Base-by-base conservation (phyloP, 305 asterid genomes). In the Solanum hybrid region DNA sequence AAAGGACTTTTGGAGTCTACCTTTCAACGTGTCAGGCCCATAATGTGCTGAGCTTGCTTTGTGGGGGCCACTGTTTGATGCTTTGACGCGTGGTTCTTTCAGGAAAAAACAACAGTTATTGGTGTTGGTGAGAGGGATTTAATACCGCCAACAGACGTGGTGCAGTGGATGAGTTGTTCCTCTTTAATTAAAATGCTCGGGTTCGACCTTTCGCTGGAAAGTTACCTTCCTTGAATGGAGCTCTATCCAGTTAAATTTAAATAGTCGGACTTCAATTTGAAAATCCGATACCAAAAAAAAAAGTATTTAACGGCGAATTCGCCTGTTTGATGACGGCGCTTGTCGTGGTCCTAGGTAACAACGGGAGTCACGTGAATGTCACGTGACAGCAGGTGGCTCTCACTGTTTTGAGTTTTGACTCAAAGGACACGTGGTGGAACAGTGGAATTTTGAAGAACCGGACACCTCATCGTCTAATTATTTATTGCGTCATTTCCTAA, bases 21-120 rank as follows among this genome's bases (percentile, higher is more conserved):
- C 73, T 74, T 33, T 36, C 83, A 88, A 91, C 92, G 94, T 92
- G 94, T 90, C 92, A 37, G 86, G 89, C 35, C 75, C 46, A 86
- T 18, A 64, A 82, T 89, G 81, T 81, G 76, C 29, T 84, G 75
- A 46, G 75, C 8, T 75, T 74, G 40, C 10, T 5, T 16, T 8
- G 57, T 89, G 71, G 90, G 92, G 73, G 51, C 91, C 89, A 80
- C 40, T 2, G 5, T 14, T 89, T 13, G 85, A 34, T 88, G 85
- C 89, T 89, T 76, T 71, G 92, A 92, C 92, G 79, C 92, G 89
- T 91, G 94, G 69, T 37, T 35, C n/a, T 40, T 31, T 31, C 26
- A 10, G 4, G 29, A 3, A 84, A 81, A 51, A 51, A 20, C 31
- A 84, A 18, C 75, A 84, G 75, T 51, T 84, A 51, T 29, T 51